Evolutionary conservation across 1,284 basidiomycete genomes (phyloP), one percentile per base, ranked within the genome.

Genomic region (Ganoderma leucocontextum): DNA sequence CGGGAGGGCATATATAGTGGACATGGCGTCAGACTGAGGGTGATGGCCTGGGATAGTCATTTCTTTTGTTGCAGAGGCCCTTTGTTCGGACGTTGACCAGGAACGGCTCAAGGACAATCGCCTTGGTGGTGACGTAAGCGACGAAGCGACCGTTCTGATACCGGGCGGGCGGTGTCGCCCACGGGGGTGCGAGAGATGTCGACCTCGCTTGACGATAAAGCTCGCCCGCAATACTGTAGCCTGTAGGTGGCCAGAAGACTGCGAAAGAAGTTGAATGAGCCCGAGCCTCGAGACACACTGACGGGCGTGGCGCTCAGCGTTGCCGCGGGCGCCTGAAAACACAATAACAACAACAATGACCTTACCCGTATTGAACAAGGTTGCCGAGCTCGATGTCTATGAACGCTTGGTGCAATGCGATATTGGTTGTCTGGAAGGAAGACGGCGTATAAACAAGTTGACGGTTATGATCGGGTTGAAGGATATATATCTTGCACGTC

Each of bases 1-100:
- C 58, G 63, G 57, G 63, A 66, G 41, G 53, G 29, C 61, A 70
- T 72, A 72, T 70, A 72, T 72, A 72, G 60, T 39, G 68, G n/a
- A 33, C 61, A 70, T 67, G 44, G 44, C 57, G 57, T 52, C 33
- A 29, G 49, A 42, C 47, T 58, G 36, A 61, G 70, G 66, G 67
- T 63, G 65, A 67, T 42, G 47, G 35, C 44, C 72, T 65, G 35
- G 63, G 63, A 72, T 69, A 64, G 64, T 64, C 47, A 60, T 58
- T 74, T 72, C 73, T 75, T 75, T 75, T 74, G 73, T 75, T 63
- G 47, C 47, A 49, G 22, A 64, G 47, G 33, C 42, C 47, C 60
- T 55, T 67, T 68, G 71, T 75, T 75, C 47, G 29, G 29, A 22
- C 25, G 74, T 73, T 68, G 66, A 68, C 72, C 60, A 17, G 59